Base-by-base conservation (phyloP, 2,329 filamentous ascomycete genomes). In the Fusarium nelsonii region DNA sequence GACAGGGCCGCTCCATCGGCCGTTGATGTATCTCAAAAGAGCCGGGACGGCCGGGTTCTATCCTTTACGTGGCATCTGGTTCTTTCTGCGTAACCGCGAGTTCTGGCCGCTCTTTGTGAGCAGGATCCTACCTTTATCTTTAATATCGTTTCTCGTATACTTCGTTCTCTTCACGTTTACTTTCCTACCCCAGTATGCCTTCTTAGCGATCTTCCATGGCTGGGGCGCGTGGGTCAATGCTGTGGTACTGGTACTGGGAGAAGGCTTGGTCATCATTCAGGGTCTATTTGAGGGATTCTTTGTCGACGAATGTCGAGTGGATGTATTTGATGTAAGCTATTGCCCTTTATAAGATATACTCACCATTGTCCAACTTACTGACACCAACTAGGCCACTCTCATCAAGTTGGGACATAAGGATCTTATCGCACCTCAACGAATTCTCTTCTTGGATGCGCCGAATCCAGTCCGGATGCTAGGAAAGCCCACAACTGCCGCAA, bases 221-320 rank as follows among this genome's bases (percentile, higher is more conserved):
- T 87, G 89, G 62, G 90, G 90, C 32, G 96, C 96, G n/a, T 97
- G 93, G 92, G 81, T 97, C 59, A 97, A 93, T 73, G 94, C 92
- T 4, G 89, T 92, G 0, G 90, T 98, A 67, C 84, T 98, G 46
- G 92, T 97, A 0, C 84, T 99, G n/a, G 92, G 93, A 44, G 91
- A 94, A 73, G 91, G 91, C 0, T 82, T 92, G 69, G 89, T 94
- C 39, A 90, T 93, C 55, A 89, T 92, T 14, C 81, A 83, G 69
- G 85, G 82, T 7, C 81, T 94, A 2, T 94, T 94, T 67, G 92
- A 94, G 76, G 92, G 91, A 1, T 92, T 94, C 78, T 92, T 94
- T 67, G 91, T 94, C 4, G 92, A 94, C 71, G 91, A 94, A 77
- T 90, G 88, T 16, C 84, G 91, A 8, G 92, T 94, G 9, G 91